Conservation (phyloP, 192 early-diverging fungal genomes). For the Mortierella claussenii region DNA sequence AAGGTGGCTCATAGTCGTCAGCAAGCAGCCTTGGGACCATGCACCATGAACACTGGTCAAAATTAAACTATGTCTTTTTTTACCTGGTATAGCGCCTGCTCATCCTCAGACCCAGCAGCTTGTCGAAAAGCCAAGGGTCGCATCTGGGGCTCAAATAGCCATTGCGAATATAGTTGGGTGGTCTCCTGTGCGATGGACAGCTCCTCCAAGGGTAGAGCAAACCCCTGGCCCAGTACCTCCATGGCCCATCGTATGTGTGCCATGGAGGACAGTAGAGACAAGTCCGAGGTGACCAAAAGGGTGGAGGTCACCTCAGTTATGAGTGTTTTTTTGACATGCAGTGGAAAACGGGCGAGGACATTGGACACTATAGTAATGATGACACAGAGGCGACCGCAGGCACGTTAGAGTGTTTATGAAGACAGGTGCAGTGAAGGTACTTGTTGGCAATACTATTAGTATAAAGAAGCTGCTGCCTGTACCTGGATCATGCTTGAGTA, state of each 20-base stretch:
- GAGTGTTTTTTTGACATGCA: slow-evolving; percentile 68
- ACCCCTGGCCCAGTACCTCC: slow-evolving; percentile 88
- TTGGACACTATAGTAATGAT: no score
- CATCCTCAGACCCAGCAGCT: slow-evolving; percentile 55
- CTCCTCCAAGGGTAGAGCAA: slow-evolving; percentile 82
- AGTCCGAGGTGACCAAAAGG: slow-evolving; percentile 61
- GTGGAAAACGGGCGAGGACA: slow-evolving; percentile 75
- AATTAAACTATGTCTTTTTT: background rate
- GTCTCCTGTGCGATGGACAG: slow-evolving; percentile 71
- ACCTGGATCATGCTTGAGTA: slow-evolving; percentile 80
- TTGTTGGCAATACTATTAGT: no score
- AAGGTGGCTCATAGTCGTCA: no score
- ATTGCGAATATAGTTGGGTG: slow-evolving; percentile 77
- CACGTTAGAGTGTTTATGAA: no score
- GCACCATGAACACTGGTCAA: no score
- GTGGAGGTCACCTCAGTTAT: slow-evolving; percentile 75
- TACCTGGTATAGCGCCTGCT: slow-evolving; percentile 82
- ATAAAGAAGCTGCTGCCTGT: slow-evolving; percentile 8
- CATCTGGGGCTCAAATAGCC: slow-evolving; percentile 74
- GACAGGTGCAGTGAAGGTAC: no score
- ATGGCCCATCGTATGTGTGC: slow-evolving; percentile 87
- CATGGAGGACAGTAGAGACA: slow-evolving; percentile 72
- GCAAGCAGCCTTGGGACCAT: no score
- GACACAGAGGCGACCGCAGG: no score
- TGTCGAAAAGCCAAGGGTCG: slow-evolving; percentile 69